Percentiles rank a stretch among this genome's conserved stretches.
phyloP scores from a whole-genome alignment of 176 grass and related monocot species.

The Zoysia pacifica region DNA sequence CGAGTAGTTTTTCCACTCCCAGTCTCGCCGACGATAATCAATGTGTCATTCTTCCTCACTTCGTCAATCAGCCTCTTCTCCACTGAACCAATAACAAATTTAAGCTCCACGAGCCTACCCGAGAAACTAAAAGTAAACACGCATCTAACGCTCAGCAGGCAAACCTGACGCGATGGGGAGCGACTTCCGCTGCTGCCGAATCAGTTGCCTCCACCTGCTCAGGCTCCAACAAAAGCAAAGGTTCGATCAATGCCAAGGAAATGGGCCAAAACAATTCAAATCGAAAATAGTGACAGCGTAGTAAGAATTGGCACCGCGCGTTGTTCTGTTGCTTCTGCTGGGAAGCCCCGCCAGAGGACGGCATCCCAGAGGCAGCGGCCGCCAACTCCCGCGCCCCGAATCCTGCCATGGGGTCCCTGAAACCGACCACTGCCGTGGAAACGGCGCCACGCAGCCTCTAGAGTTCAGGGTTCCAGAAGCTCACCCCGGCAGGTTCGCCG shows the following conservation, averaged over 20 bases:
- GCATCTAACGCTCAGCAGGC: conserved; percentile 2
- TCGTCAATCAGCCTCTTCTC: conserved; percentile 81
- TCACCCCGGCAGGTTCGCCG: too few relatives aligned
- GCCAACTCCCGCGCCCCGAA: background rate
- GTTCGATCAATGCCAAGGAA: conserved; percentile 15
- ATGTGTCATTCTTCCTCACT: conserved; percentile 73
- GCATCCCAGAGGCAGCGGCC: conserved; percentile 18
- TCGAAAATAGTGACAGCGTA: background rate
- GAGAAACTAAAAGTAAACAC: background rate
- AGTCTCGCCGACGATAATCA: conserved; percentile 90
- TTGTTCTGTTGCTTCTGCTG: conserved; percentile 43
- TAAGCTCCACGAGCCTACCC: background rate
- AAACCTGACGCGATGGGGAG: conserved; percentile 77
- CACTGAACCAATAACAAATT: conserved; percentile 48
- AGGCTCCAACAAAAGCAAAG: conserved; percentile 14
- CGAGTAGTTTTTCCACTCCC: conserved; percentile 96
- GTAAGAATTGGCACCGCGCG: conserved; percentile 26
- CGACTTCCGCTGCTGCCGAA: conserved; percentile 66
- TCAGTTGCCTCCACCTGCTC: conserved; percentile 62
- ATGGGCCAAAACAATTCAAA: background rate
- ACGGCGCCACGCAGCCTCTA: background rate
- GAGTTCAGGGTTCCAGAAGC: too few relatives aligned
- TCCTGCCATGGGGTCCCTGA: background rate
- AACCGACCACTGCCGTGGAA: background rate
- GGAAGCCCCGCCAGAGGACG: conserved; percentile 36